These are phyloP conservation scores for Pleurostoma richardsiae DNA, from an alignment of 2,329 filamentous ascomycete genomes.

Conservation along the genomic window DNA sequence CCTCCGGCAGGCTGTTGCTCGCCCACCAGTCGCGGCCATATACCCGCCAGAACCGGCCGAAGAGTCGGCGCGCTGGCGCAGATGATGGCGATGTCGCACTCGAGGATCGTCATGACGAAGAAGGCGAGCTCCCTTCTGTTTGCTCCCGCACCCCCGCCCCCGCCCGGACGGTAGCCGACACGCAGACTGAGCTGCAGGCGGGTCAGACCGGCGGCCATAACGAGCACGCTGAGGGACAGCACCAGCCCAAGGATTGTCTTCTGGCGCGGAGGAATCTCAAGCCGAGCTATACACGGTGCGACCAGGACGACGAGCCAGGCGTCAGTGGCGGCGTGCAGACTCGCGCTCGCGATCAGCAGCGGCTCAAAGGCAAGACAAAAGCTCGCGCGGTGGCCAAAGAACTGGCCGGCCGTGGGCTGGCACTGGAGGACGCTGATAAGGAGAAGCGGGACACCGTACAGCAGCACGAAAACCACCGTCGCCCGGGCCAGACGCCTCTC, in stretches of 20 bases:
- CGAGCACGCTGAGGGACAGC: slow-evolving; percentile 37
- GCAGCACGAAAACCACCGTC: slow-evolving; percentile 24
- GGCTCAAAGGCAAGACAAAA: slow-evolving; percentile 33
- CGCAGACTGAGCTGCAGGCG: slow-evolving; percentile 22
- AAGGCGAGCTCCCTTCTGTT: slow-evolving; percentile 19
- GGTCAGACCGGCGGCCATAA: slow-evolving; percentile 27
- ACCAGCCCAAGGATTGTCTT: slow-evolving; percentile 37
- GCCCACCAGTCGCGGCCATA: slow-evolving; percentile 18
- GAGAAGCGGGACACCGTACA: slow-evolving; percentile 27
- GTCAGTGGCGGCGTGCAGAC: slow-evolving; percentile 41
- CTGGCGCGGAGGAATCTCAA: slow-evolving; percentile 33
- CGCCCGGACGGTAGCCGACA: slow-evolving; percentile 14
- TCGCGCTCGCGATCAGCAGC: slow-evolving; percentile 35
- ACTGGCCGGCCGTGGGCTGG: slow-evolving; percentile 28
- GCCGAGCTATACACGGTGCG: slow-evolving; percentile 30
- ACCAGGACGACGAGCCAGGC: slow-evolving; percentile 36
- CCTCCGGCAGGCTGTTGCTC: slow-evolving; percentile 4
- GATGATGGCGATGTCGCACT: slow-evolving; percentile 27
- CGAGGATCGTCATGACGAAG: slow-evolving; percentile 28
- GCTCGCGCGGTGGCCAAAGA: slow-evolving; percentile 23
- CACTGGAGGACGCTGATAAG: slow-evolving; percentile 37
- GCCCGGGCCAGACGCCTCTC: slow-evolving; percentile 27
- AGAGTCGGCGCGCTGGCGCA: slow-evolving; percentile 27
- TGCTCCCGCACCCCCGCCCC: slow-evolving; percentile 9
- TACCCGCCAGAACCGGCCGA: slow-evolving; percentile 18